phyloP scores from a whole-genome alignment of 2,329 filamentous ascomycete genomes.

The Aspergillus vadensis region DNA sequence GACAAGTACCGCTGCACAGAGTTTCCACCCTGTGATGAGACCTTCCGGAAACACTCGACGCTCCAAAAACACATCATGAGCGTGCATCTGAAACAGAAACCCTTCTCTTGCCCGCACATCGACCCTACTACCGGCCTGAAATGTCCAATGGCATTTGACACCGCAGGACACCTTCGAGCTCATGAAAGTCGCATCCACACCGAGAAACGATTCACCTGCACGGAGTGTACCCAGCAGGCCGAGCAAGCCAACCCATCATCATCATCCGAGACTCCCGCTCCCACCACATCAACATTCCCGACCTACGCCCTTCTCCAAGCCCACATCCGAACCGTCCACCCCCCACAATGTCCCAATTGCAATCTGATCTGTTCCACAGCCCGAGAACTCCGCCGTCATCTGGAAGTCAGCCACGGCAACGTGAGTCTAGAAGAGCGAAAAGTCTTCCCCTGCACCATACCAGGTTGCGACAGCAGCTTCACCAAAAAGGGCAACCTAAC shows the following conservation, averaged over 20 bases:
- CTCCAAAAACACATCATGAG: conserved; percentile 78
- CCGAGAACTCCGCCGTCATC: conserved; percentile 71
- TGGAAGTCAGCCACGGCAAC: conserved; percentile 74
- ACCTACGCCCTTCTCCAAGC: conserved; percentile 70
- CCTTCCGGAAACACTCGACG: conserved; percentile 85
- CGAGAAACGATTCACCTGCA: conserved; percentile 72
- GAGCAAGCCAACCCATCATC: conserved; percentile 32
- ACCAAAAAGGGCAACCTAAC: conserved; percentile 82
- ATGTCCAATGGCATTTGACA: conserved; percentile 74
- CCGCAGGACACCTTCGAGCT: conserved; percentile 67
- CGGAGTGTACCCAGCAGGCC: conserved; percentile 61
- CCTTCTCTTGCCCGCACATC: conserved; percentile 69
- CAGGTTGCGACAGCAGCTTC: conserved; percentile 73
- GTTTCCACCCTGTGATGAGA: conserved; percentile 69
- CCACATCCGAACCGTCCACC: conserved; percentile 73
- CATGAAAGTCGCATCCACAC: conserved; percentile 73
- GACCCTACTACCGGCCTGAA: conserved; percentile 53
- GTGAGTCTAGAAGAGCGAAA: conserved; percentile 62
- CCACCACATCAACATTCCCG: conserved; percentile 62
- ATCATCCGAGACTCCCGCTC: conserved; percentile 23
- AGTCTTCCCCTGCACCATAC: conserved; percentile 65
- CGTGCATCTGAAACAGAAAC: conserved; percentile 70
- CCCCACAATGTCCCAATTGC: conserved; percentile 73
- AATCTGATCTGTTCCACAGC: conserved; percentile 66
- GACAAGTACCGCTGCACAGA: conserved; percentile 74